phyloP scores from a whole-genome alignment of 208 protist species.

The Wallacemonas collosoma region DNA sequence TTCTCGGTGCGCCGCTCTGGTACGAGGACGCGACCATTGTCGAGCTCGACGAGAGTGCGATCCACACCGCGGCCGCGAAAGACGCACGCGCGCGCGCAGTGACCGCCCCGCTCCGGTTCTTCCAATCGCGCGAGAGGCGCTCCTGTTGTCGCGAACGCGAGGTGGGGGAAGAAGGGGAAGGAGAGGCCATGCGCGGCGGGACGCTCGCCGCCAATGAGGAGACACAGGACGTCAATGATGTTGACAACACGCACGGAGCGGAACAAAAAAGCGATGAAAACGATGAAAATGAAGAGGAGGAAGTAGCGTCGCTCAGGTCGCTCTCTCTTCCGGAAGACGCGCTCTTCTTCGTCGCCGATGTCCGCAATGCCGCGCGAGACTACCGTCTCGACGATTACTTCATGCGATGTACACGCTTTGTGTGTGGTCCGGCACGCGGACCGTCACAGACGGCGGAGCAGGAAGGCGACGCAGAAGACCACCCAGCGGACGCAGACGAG shows the following conservation, averaged over 20 bases:
- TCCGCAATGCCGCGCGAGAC: background rate
- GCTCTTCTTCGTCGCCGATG: constrained; percentile 11
- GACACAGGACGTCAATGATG: too few species aligned
- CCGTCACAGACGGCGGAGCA: background rate
- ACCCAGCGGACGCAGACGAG: background rate
- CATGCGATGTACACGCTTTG: constrained; percentile 4
- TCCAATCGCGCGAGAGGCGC: background rate
- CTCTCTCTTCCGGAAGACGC: constrained; percentile 6
- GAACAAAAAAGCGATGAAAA: background rate
- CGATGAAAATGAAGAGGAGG: background rate
- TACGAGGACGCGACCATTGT: constrained; percentile 12
- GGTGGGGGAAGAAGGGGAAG: too few species aligned
- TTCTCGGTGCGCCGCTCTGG: constrained; percentile 12
- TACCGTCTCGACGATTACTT: constrained; percentile 14
- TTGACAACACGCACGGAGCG: too few species aligned
- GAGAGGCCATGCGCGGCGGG: too few species aligned
- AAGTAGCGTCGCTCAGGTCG: background rate
- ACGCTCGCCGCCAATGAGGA: too few species aligned
- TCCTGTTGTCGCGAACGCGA: too few species aligned
- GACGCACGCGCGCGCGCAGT: background rate
- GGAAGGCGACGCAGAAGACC: background rate
- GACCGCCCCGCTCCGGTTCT: background rate
- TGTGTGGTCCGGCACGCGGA: background rate
- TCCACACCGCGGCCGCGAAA: background rate
- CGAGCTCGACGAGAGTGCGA: constrained; percentile 6